Evolutionary conservation across 192 early-diverging fungal genomes (phyloP).

Genomic region (Diversispora eburnea): DNA sequence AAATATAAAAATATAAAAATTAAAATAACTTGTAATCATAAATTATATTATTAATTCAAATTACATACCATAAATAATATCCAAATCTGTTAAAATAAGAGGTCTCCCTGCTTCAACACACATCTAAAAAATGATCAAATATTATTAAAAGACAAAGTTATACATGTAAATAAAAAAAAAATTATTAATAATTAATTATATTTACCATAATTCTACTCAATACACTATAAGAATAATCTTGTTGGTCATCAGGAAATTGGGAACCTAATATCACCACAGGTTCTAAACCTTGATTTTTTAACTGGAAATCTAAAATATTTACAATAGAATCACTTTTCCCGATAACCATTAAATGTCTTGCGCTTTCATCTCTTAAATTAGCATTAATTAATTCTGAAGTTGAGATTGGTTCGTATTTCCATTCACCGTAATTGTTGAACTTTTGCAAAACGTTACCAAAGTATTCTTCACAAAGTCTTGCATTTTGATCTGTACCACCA

Average conservation of each 20-base stretch:
- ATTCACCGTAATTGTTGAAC: background rate
- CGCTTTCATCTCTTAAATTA: background rate
- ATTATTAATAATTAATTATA: background rate
- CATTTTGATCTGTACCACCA: conserved; percentile 20
- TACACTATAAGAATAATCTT: conserved; percentile 28
- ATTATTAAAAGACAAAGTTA: background rate
- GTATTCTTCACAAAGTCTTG: conserved; percentile 2
- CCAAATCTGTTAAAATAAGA: conserved; percentile 21
- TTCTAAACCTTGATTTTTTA: conserved; percentile 1
- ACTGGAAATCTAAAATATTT: conserved; percentile 1
- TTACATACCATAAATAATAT: conserved; percentile 16
- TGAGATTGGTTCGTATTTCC: background rate
- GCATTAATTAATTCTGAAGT: conserved; percentile 5
- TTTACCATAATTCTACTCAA: conserved; percentile 20
- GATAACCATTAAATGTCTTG: conserved; percentile 22
- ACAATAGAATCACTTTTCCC: background rate
- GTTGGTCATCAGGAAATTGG: conserved; percentile 27
- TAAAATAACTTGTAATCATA: background rate
- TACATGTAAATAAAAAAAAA: background rate
- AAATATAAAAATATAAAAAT: background rate
- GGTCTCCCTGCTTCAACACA: conserved; percentile 25
- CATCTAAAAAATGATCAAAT: conserved; percentile 3
- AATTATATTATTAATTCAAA: background rate
- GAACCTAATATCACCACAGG: conserved; percentile 22
- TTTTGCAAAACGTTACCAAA: conserved; percentile 7